Conservation (phyloP, 345 rosid species). For the Garcia nutans region DNA sequence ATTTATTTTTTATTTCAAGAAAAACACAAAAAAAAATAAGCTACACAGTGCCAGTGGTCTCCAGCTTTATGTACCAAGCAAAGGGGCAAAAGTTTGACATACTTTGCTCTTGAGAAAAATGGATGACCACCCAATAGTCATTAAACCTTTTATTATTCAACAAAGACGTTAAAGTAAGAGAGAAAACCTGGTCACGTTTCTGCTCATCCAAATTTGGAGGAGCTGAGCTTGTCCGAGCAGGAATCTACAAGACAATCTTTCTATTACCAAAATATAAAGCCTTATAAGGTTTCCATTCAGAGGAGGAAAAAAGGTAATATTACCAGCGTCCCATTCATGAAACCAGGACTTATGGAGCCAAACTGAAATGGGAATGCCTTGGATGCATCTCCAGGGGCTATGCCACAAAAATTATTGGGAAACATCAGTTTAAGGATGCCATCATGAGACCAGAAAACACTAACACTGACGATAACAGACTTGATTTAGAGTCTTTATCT, state of each 20-base stretch:
- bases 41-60: not conserved
- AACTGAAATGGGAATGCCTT: constrained; percentile 72
- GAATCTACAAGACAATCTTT: constrained; percentile 52
- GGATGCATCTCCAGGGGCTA: constrained; percentile 58
- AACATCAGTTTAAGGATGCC: not conserved
- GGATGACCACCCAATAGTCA: not conserved
- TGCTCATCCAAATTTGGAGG: constrained; percentile 99
- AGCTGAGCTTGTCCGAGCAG: constrained; percentile 94
- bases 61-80: not conserved
- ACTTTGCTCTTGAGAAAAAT: not conserved
- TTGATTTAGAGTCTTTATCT: not conserved
- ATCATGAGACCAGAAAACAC: not conserved
- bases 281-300: not conserved
- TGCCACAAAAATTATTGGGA: constrained; percentile 20
- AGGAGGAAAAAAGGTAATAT: not conserved
- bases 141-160: not conserved
- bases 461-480: constrained; percentile 1
- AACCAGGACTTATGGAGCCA: constrained; percentile 79
- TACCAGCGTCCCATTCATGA: constrained; percentile 83
- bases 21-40: not conserved
- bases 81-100: not conserved
- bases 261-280: not conserved
- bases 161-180: not conserved
- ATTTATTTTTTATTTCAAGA: not conserved
- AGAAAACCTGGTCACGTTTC: constrained; percentile 72